Evolutionary conservation across 805 yeast genomes (phyloP), one percentile per base, ranked within the genome.

Genomic region (Lipomyces yamanashiensis): DNA sequence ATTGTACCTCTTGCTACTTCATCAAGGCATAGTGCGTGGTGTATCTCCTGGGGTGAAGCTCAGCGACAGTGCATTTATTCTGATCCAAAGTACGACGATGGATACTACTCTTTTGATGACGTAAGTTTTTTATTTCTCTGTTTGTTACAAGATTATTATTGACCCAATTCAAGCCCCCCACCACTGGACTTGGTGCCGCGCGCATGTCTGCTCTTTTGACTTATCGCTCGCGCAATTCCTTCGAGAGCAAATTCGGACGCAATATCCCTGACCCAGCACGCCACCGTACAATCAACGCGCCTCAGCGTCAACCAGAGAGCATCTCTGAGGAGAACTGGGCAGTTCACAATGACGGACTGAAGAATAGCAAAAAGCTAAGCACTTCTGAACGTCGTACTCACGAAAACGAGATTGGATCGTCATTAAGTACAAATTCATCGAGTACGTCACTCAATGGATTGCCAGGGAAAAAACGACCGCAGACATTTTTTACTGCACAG

Each of bases 41-140:
- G 98, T 70, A 95, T 95, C 47, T 90, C 97, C 3, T 95, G 99
- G 99, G 93, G 96, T 59, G 99, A 95, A 74, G 96, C 99, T 1
- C 99, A 95, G 77, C 84, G 99, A 71, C 99, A 95, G 75, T 87
- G 96, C 67, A 91, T 95, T 36, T 95, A 92, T 76, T 88, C 96
- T 12, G 99, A 95, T 74, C 98, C 98, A 9, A 88, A 89, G 73
- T 95, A 92, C 75, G 69, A 84, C 61, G 97, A 92, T 72, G 99
- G 99, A 1, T 92, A 90, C 76, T 93, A 90, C 74, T 78, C 85
- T 12, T 78, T 83, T 39, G 82, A 83, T n/a, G 90, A 87, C 61
- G 67, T 61, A 51, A 21, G 67, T 28, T 7, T 23, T n/a, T 23
- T 8, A 17, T 43, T 15, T 2, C 13, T 7, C 33, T 53, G 7